These are phyloP conservation scores for Sicyos baderoa DNA, from an alignment of 306 rosid species.

Conservation along the genomic window DNA sequence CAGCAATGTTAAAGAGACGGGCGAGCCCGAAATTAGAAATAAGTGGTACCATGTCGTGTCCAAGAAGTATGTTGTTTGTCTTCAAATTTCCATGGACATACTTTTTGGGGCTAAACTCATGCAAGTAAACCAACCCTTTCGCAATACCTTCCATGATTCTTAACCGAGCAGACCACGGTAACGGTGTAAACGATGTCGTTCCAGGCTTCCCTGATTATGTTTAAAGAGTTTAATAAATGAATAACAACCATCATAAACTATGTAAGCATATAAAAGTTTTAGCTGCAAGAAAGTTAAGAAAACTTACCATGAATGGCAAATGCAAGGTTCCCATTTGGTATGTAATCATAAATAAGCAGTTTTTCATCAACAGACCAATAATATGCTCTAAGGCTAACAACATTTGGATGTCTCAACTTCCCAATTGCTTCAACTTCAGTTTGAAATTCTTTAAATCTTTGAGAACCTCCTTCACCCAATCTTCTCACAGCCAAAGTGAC, in stretches of 20 bases:
- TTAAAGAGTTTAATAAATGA: not conserved
- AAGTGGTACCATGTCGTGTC: slow-evolving; percentile 62
- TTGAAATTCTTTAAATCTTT: slow-evolving; percentile 91
- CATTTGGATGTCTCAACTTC: slow-evolving; percentile 77
- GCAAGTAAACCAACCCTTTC: slow-evolving; percentile 75
- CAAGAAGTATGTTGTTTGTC: slow-evolving; percentile 77
- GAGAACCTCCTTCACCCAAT: slow-evolving; percentile 98
- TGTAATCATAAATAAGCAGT: slow-evolving; percentile 82
- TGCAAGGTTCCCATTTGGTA: slow-evolving; percentile 85
- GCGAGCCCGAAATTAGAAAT: slow-evolving; percentile 92
- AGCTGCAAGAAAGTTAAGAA: not conserved
- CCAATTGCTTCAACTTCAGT: slow-evolving; percentile 98
- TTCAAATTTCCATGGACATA: slow-evolving; percentile 92
- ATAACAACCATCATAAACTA: slow-evolving; percentile 27
- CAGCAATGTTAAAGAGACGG: slow-evolving; percentile 89
- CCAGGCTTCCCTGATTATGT: slow-evolving; percentile 63
- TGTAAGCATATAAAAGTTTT: slow-evolving; percentile 7
- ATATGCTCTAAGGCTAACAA: slow-evolving; percentile 75
- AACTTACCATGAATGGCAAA: slow-evolving; percentile 75
- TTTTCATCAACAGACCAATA: slow-evolving; percentile 99
- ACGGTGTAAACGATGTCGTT: slow-evolving; percentile 41
- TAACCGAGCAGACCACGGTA: slow-evolving; percentile 59
- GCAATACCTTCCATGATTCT: slow-evolving; percentile 76
- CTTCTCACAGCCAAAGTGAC: slow-evolving; percentile 81
- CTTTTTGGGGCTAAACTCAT: slow-evolving; percentile 89